phyloP scores from a whole-genome alignment of 345 rosid genomes.

The Eucalyptus rudis region DNA sequence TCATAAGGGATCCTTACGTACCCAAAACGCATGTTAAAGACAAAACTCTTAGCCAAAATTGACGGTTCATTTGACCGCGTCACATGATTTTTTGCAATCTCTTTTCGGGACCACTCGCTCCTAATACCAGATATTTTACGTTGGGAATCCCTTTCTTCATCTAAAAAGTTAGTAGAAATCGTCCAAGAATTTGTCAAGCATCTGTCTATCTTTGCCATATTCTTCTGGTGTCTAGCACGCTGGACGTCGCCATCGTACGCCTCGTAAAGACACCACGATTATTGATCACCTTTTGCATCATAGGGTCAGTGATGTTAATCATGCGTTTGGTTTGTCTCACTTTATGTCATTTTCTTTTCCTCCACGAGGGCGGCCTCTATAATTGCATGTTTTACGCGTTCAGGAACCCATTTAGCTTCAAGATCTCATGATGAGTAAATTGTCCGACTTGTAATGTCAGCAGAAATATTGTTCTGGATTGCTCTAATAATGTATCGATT shows the following conservation, averaged over 20 bases:
- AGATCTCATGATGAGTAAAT: neutral
- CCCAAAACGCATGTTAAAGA: neutral
- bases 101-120: neutral
- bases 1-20: neutral
- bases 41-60: neutral
- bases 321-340: neutral
- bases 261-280: neutral
- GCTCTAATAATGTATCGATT: neutral
- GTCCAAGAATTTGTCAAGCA: neutral
- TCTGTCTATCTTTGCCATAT: neutral
- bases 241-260: neutral
- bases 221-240: neutral
- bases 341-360: neutral
- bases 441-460: neutral
- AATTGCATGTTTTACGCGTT: neutral
- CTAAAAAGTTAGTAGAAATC: neutral
- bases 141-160: neutral
- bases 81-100: neutral
- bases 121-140: neutral
- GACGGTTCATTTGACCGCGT: neutral
- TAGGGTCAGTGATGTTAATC: neutral
- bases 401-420: neutral
- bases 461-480: neutral
- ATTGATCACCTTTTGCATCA: neutral
- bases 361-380: neutral